Percentiles rank a stretch among this genome's conserved stretches.
Conservation (phyloP, 2,329 filamentous ascomycete genomes). For the Xylariomycetidae sp. region DNA sequence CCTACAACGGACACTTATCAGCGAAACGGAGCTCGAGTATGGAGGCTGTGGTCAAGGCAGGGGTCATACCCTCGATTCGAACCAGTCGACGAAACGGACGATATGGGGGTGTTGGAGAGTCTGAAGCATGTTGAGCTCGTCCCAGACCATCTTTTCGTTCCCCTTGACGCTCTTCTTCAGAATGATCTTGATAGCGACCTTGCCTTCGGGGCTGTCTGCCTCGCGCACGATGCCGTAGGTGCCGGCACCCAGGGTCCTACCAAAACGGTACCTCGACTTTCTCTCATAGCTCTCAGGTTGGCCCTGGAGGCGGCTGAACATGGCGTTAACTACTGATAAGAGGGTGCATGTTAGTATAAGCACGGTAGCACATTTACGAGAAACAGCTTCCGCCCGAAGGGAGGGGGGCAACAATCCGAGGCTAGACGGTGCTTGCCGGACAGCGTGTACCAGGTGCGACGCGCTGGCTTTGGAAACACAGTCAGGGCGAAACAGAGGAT, state of each 20-base stretch:
- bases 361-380: too few species aligned
- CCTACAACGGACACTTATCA: slow-evolving; percentile 44
- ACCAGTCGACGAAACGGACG: slow-evolving; percentile 97
- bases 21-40: slow-evolving; percentile 2
- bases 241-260: slow-evolving; percentile 87
- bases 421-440: too few species aligned
- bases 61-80: slow-evolving; percentile 81
- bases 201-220: slow-evolving; percentile 74
- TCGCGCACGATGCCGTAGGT: slow-evolving; percentile 98
- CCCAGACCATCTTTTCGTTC: slow-evolving; percentile 97
- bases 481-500: slow-evolving; percentile 14
- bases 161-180: slow-evolving; percentile 98
- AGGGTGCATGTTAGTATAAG: too few species aligned
- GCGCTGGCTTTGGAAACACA: too few species aligned
- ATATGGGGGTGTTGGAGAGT: slow-evolving; percentile 89
- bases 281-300: slow-evolving; percentile 98
- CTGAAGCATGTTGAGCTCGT: slow-evolving; percentile 92
- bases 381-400: too few species aligned
- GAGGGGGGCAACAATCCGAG: too few species aligned
- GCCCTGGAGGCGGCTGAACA: slow-evolving; percentile 93
- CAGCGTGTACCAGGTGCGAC: too few species aligned
- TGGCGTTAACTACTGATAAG: slow-evolving; percentile 67
- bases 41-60: not conserved
- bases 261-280: slow-evolving; percentile 92
- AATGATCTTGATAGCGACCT: slow-evolving; percentile 98